phyloP scores from a whole-genome alignment of 257 asterid genomes.

The Jasminum sambac region DNA sequence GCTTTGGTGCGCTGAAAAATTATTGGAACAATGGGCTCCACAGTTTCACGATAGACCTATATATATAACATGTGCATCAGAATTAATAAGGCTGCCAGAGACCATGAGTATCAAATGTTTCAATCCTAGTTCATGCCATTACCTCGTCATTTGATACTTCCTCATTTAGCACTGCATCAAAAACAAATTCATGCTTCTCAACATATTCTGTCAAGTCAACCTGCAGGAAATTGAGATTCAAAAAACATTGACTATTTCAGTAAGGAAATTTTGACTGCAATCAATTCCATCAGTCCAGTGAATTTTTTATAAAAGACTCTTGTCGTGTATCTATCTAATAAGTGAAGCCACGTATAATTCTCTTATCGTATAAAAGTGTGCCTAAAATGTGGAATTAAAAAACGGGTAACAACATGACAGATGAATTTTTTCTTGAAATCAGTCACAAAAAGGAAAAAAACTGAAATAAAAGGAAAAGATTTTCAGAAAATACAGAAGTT shows the following conservation, averaged over 20 bases:
- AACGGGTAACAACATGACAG: constrained; percentile 5
- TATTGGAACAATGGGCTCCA: constrained; percentile 56
- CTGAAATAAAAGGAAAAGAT: constrained; percentile 1
- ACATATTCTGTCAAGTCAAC: constrained; percentile 93
- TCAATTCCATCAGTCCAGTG: constrained; percentile 9
- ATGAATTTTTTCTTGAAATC: background rate
- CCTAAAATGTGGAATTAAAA: background rate
- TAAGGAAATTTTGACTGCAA: background rate
- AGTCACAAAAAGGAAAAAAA: background rate
- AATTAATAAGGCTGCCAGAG: constrained; percentile 12
- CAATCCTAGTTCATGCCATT: constrained; percentile 20
- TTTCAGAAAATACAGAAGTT: background rate
- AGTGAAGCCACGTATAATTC: background rate
- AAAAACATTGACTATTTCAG: constrained; percentile 15
- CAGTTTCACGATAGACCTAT: constrained; percentile 58
- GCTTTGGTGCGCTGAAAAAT: constrained; percentile 61
- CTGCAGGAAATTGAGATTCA: constrained; percentile 42
- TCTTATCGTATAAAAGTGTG: constrained; percentile 4
- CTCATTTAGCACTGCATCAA: constrained; percentile 96
- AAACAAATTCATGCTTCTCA: constrained; percentile 97
- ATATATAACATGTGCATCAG: constrained; percentile 19
- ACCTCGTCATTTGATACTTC: constrained; percentile 99
- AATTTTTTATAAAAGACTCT: constrained; percentile 11
- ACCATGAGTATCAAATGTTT: background rate
- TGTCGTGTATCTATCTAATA: constrained; percentile 8